phyloP scores from a whole-genome alignment of 2,329 filamentous ascomycete genomes.

The Penicillium oxalicum region DNA sequence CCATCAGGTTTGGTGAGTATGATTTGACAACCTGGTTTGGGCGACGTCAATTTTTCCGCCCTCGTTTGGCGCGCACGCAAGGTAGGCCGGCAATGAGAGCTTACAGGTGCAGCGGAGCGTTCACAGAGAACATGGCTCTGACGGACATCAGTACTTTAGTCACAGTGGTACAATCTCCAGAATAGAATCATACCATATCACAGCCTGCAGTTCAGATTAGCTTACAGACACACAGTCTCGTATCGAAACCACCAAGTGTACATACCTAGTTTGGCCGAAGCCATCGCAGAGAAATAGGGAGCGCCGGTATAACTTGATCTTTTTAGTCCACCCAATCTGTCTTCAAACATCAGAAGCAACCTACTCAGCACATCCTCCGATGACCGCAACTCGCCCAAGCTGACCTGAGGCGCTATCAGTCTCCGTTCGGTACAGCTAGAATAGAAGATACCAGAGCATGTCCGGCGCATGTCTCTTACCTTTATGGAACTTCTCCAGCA shows the following conservation, averaged over 20 bases:
- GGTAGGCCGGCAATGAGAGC: constrained; percentile 1
- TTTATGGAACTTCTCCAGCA: constrained; percentile 95
- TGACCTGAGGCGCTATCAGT: constrained; percentile 57
- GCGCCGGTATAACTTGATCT: constrained; percentile 72
- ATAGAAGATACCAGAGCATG: too few species aligned
- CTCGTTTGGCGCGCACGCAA: background rate
- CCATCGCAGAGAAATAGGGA: constrained; percentile 97
- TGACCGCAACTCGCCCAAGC: constrained; percentile 83
- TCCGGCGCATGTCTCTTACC: constrained; percentile 47
- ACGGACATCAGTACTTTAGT: constrained; percentile 12
- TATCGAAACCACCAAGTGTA: background rate
- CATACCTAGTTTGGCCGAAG: constrained; percentile 74
- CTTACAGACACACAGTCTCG: background rate
- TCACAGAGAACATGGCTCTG: constrained; percentile 88
- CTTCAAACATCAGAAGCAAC: constrained; percentile 3
- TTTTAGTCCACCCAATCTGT: constrained; percentile 7
- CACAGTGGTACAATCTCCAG: background rate
- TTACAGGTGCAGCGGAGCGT: constrained; percentile 63
- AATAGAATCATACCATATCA: constrained; percentile 63
- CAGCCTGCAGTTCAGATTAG: constrained; percentile 41
- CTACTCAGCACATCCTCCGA: constrained; percentile 83
- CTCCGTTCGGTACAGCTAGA: background rate
- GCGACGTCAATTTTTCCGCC: background rate
- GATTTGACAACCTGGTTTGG: constrained; percentile 75
- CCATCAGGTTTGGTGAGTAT: constrained; percentile 97